Conservation (phyloP, 352 stramenopile species). For the Blastocystis hominis region DNA sequence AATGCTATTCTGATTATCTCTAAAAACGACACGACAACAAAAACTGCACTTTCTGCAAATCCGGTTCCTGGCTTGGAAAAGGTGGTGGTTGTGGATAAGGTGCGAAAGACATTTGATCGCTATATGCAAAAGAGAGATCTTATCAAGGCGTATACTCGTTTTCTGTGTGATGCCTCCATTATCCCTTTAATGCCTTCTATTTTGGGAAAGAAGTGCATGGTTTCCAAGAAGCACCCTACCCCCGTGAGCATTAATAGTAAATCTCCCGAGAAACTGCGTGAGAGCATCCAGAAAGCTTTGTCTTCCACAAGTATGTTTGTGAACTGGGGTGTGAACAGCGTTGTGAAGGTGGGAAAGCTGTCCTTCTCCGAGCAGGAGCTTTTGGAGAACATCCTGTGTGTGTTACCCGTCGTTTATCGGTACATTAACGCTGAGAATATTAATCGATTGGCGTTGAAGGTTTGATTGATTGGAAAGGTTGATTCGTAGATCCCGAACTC, state of each 20-base stretch:
- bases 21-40: background rate
- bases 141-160: background rate
- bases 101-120: background rate
- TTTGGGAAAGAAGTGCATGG: slow-evolving; percentile 7
- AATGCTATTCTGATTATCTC: slow-evolving; percentile 11
- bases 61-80: slow-evolving; percentile 4
- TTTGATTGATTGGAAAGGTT: background rate
- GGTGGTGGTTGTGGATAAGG: background rate
- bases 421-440: background rate
- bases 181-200: slow-evolving; percentile 28
- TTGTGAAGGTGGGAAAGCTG: background rate
- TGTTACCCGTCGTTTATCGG: background rate
- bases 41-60: background rate
- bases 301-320: background rate
- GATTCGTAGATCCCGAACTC: background rate
- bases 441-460: background rate
- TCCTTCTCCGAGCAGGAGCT: background rate
- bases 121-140: slow-evolving; percentile 25
- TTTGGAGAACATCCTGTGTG: background rate
- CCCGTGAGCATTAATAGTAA: background rate
- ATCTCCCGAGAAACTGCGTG: background rate
- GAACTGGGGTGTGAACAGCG: background rate
- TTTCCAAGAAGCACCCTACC: background rate
- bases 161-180: slow-evolving; percentile 4
- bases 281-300: background rate